Evolutionary conservation across 805 yeast species (phyloP), one percentile per base, ranked within the genome.

Genomic region (Diddensiella caesifluorescens): DNA sequence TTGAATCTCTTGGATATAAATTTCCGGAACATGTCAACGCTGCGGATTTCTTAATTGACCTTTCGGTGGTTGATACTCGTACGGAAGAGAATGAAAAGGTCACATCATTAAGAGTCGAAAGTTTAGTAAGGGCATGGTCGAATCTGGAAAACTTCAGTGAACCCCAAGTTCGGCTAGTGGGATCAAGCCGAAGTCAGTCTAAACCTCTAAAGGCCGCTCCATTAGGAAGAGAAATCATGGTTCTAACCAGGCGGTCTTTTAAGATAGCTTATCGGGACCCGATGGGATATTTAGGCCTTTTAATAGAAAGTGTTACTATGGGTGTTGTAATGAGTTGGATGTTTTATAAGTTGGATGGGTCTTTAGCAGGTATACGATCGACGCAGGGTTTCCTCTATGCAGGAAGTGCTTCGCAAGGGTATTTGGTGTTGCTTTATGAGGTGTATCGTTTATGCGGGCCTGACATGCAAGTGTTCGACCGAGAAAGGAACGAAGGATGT

Each of bases 281-380:
- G 9, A 59, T 71, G 38, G 77, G 80, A 0, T 55, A 70, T 9
- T 35, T 64, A 3, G 74, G 65, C 28, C 57, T 73, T 2, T 58
- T 77, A 4, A 47, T 67, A 16, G 70, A 67, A n/a, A 74, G 79
- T 29, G 39, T 74, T 0, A 49, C 79, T 4, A 62, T 83, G 47
- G 82, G 87, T 0, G 55, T 77, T 2, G 62, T 78, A n/a, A 62
- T 74, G 31, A 95, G 95, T 0, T 83, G 90, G 88, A 71, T 86
- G 30, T 86, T 80, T 54, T 80, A 62, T 56, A 74, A 74, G 49
- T 37, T 53, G 4, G 74, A 71, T 15, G 69, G 71, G 2, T 67
- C 75, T 9, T 49, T 79, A 26, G 70, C 79, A 1, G 95, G 95
- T 4, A 70, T 83, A 15, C 63, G 94, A 47, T 71, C 94, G 1